A percentile compares a stretch with the other conserved stretches of the same genome.
Evolutionary conservation across 2,329 filamentous ascomycete species (phyloP).

Genomic region (Colletotrichum sp.): DNA sequence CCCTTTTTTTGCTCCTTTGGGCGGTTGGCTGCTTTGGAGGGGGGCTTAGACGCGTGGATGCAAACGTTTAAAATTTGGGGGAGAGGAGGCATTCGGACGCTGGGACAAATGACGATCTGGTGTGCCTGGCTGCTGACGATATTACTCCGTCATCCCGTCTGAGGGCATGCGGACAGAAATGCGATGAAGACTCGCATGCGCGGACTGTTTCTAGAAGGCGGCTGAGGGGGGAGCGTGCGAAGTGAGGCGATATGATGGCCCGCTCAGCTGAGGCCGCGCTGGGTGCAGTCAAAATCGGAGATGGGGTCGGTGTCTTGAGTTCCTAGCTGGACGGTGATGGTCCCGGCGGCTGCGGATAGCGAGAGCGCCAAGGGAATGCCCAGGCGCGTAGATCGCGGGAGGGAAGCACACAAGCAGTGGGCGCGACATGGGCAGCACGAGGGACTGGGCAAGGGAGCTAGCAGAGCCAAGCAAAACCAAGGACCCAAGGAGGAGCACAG

Average conservation of each 20-base stretch:
- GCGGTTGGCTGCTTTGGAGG: neutral
- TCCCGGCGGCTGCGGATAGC: neutral
- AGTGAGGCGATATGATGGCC: neutral
- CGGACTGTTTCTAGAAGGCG: neutral
- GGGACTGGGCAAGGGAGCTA: constrained; percentile 5
- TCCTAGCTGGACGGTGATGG: neutral
- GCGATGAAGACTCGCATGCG: neutral
- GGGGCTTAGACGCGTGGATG: neutral
- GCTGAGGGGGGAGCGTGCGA: neutral
- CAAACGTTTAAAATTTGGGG: neutral
- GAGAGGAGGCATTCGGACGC: neutral
- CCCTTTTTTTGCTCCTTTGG: neutral
- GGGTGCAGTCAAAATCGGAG: neutral
- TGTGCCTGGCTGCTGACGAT: neutral
- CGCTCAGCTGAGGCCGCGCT: neutral
- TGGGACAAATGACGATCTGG: neutral
- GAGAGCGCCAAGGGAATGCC: constrained; percentile 14
- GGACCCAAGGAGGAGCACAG: neutral
- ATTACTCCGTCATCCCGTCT: neutral
- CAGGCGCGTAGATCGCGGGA: constrained; percentile 18
- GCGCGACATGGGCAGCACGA: neutral
- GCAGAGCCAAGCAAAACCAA: constrained; percentile 3
- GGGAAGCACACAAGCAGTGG: neutral
- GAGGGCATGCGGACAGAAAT: neutral
- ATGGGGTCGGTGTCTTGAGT: neutral